Conservation (phyloP, 2,329 filamentous ascomycete species). For the Sporothrix globosa region DNA sequence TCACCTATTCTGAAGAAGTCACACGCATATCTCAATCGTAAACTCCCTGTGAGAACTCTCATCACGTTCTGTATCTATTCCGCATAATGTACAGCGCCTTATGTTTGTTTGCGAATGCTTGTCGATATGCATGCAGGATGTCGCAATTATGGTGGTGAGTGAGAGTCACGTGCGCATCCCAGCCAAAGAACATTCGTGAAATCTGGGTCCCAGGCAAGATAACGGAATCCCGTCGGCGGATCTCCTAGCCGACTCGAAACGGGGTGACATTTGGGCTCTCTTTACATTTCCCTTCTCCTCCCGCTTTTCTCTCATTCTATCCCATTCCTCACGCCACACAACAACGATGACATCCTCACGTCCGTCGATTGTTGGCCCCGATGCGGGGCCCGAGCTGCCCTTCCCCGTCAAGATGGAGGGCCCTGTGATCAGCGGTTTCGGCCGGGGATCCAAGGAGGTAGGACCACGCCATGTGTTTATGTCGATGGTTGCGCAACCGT, state of each 20-base stretch:
- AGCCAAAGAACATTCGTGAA: constrained; percentile 5
- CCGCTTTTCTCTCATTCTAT: not conserved
- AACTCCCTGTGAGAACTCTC: too few relatives aligned
- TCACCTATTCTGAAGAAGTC: not conserved
- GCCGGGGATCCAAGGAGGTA: constrained; percentile 89
- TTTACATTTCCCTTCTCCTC: not conserved
- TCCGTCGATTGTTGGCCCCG: constrained; percentile 72
- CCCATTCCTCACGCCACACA: not conserved
- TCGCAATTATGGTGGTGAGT: not conserved
- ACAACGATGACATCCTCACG: constrained; percentile 45
- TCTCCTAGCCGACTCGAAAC: not conserved
- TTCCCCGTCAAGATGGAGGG: constrained; percentile 85
- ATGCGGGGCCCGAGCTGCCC: constrained; percentile 72
- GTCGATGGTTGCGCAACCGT: too few relatives aligned
- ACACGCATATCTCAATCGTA: not conserved
- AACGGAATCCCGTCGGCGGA: constrained; percentile 14
- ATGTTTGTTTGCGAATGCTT: not conserved
- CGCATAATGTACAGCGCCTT: too few relatives aligned
- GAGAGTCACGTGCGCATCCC: constrained; percentile 21
- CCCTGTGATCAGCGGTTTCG: constrained; percentile 88
- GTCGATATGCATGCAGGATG: not conserved
- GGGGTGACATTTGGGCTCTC: not conserved
- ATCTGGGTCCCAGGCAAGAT: not conserved
- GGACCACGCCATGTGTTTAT: constrained; percentile 35
- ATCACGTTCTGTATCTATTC: too few relatives aligned